Evolutionary conservation across 2,329 filamentous ascomycete genomes (phyloP).

Genomic region (Scortechinia acanthostroma): DNA sequence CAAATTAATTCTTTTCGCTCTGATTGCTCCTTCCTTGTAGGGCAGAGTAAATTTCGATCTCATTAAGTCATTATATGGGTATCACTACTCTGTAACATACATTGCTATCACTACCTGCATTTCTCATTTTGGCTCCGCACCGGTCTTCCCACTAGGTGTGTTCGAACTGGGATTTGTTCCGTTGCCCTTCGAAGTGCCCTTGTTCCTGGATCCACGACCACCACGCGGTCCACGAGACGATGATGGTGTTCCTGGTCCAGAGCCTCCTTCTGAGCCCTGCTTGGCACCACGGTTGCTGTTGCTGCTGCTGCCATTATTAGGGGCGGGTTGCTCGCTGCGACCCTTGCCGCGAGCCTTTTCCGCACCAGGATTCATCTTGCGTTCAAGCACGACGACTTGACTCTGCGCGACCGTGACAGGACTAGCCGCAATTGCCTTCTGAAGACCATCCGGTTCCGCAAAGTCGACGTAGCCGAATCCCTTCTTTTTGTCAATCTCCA

Average conservation of each 20-base stretch:
- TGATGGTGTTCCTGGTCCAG: no score
- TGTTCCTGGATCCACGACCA: background rate
- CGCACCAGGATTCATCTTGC: constrained; percentile 37
- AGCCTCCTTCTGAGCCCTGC: background rate
- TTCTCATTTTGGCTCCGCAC: no score
- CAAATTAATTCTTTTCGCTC: no score
- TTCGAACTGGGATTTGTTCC: no score
- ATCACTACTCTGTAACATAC: no score
- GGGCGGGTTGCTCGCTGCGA: background rate
- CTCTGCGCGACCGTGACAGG: constrained; percentile 78
- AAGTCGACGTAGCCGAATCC: constrained; percentile 93
- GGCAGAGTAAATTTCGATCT: no score
- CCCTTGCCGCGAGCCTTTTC: constrained; percentile 1
- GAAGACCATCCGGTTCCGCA: constrained; percentile 62
- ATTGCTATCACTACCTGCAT: no score
- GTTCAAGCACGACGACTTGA: constrained; percentile 78
- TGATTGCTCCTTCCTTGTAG: no score
- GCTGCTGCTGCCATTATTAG: background rate
- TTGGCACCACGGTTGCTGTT: background rate
- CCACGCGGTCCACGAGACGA: background rate
- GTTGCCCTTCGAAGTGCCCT: no score
- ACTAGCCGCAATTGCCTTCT: constrained; percentile 75
- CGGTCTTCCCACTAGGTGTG: no score
- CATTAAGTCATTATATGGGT: no score
- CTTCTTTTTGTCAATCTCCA: constrained; percentile 91